Evolutionary conservation across 2,329 filamentous ascomycete species (phyloP).

Genomic region (Davidsoniella eucalypti): DNA sequence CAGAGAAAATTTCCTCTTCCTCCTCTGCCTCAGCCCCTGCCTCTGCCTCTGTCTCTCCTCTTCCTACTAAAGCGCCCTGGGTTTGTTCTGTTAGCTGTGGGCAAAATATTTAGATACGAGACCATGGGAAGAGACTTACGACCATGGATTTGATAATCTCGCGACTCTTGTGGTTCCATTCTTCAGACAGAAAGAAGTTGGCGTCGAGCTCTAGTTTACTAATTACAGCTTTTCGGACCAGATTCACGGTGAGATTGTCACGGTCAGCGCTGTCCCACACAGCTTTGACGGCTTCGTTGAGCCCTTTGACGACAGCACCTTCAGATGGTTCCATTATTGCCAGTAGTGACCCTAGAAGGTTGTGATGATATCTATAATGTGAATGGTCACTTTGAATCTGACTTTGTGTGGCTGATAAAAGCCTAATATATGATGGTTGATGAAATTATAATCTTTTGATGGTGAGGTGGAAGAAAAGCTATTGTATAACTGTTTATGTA

Average conservation of each 20-base stretch:
- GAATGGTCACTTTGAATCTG: too few relatives aligned
- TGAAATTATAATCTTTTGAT: background rate
- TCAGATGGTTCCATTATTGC: constrained; percentile 25
- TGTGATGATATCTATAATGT: too few relatives aligned
- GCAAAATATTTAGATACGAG: background rate
- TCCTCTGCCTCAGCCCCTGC: background rate
- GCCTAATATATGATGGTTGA: background rate
- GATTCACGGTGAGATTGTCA: constrained; percentile 38
- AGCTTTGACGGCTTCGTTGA: constrained; percentile 30
- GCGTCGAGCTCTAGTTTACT: constrained; percentile 30
- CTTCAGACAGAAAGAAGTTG: constrained; percentile 30
- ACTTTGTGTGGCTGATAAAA: too few relatives aligned
- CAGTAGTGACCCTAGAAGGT: too few relatives aligned
- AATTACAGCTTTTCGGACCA: constrained; percentile 36
- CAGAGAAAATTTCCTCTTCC: constrained; percentile 5
- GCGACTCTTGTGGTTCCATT: constrained; percentile 46
- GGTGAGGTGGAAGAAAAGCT: too few relatives aligned
- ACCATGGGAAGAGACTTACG: constrained; percentile 24
- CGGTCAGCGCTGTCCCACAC: constrained; percentile 27
- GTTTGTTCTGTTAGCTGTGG: background rate
- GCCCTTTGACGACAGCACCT: constrained; percentile 27
- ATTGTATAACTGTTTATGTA: too few relatives aligned
- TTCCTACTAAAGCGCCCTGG: constrained; percentile 3
- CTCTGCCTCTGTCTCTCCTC: background rate
- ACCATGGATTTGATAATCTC: constrained; percentile 35